These are phyloP conservation scores for Umbelopsis sp. DNA, from an alignment of 192 early-diverging fungal species.

Conservation along the genomic window DNA sequence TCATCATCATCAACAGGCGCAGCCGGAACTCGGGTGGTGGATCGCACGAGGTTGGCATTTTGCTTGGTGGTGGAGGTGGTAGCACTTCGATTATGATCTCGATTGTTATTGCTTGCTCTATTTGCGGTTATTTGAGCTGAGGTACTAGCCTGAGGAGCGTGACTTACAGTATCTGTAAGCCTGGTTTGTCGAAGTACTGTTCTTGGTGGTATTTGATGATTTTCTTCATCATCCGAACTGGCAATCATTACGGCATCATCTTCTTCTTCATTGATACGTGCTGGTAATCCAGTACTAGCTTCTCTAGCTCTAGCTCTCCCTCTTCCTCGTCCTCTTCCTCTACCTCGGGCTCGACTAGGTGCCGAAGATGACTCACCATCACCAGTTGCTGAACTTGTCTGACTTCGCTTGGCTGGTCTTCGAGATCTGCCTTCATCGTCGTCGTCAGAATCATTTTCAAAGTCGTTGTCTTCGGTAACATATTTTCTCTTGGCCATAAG, in stretches of 20 bases:
- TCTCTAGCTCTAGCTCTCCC: slow-evolving; percentile 21
- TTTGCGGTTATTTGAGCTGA: background rate
- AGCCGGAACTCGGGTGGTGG: background rate
- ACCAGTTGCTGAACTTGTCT: slow-evolving; percentile 22
- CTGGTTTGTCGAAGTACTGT: background rate
- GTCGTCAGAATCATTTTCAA: background rate
- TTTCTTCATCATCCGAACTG: background rate
- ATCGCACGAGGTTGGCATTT: background rate
- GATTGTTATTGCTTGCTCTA: no score
- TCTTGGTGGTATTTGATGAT: background rate
- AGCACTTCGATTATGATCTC: background rate
- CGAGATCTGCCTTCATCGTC: background rate
- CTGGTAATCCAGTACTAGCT: background rate
- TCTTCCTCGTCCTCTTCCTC: slow-evolving; percentile 23
- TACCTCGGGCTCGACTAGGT: background rate
- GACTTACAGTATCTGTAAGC: background rate
- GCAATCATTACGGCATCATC: background rate
- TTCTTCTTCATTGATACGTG: background rate
- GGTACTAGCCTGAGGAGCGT: background rate
- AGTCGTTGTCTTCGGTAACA: background rate
- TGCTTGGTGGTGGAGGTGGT: background rate
- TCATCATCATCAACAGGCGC: background rate
- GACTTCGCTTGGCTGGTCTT: slow-evolving; percentile 20
- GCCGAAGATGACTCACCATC: slow-evolving; percentile 25
- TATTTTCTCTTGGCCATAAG: slow-evolving; percentile 26